A percentile compares a stretch with the other conserved stretches of the same genome.
phyloP scores from a whole-genome alignment of 345 rosid species.

The Angophora floribunda region DNA sequence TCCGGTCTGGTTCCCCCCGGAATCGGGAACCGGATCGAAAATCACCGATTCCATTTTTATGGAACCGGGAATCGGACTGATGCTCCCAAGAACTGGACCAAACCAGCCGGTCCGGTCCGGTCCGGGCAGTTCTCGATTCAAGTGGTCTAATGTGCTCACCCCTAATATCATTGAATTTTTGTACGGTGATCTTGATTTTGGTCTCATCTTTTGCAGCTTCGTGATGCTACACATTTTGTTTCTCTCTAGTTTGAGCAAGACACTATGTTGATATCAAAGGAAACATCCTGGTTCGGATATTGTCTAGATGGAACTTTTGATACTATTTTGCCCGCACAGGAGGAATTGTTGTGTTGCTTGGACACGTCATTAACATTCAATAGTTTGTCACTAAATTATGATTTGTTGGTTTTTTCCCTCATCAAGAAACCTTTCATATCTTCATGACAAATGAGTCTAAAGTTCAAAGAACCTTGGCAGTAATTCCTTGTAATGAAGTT shows the following conservation, averaged over 20 bases:
- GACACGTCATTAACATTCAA: background rate
- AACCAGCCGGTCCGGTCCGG: no score
- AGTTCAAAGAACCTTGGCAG: background rate
- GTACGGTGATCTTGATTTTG: background rate
- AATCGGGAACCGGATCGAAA: no score
- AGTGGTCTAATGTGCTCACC: no score
- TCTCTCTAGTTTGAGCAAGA: constrained; percentile 69
- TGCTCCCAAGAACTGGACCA: no score
- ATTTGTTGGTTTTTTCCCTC: background rate
- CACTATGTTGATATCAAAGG: constrained; percentile 62
- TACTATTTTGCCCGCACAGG: constrained; percentile 43
- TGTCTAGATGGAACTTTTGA: constrained; percentile 58
- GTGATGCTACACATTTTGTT: background rate
- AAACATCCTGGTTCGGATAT: constrained; percentile 84
- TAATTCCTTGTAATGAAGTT: background rate
- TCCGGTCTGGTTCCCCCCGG: no score
- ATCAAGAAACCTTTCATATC: background rate
- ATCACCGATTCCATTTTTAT: no score
- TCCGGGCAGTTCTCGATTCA: no score
- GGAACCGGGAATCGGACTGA: no score
- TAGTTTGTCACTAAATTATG: background rate
- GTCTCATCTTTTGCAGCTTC: background rate
- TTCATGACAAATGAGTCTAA: background rate
- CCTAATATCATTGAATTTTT: constrained; percentile 36
- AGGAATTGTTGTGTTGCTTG: constrained; percentile 15